A percentile compares a stretch with the other conserved stretches of the same genome.
These are phyloP conservation scores for Saccharomycopsis sp. DNA, from an alignment of 805 yeast species.

Conservation along the genomic window DNA sequence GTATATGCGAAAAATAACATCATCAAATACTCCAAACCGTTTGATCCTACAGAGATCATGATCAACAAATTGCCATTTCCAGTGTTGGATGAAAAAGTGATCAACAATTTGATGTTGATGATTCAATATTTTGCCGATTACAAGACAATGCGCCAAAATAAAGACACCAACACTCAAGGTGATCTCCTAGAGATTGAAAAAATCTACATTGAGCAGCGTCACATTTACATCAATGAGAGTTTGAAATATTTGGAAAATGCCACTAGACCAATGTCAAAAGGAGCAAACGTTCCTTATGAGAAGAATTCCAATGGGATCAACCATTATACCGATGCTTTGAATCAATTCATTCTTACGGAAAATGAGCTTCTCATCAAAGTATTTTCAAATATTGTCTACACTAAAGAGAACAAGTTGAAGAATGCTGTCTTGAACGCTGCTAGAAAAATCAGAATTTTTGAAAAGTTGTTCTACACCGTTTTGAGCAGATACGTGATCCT, in stretches of 20 bases:
- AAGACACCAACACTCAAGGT: conserved; percentile 23
- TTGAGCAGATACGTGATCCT: conserved; percentile 33
- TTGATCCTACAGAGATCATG: conserved; percentile 37
- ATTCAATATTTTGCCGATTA: conserved; percentile 21
- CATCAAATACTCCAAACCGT: conserved; percentile 32
- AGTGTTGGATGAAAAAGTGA: conserved; percentile 15
- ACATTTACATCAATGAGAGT: conserved; percentile 33
- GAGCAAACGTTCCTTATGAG: conserved; percentile 43
- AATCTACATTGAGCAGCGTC: conserved; percentile 35
- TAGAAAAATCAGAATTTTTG: conserved; percentile 26
- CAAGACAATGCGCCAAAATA: conserved; percentile 7
- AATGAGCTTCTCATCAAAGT: conserved; percentile 37
- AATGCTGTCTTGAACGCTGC: conserved; percentile 26
- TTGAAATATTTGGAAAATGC: conserved; percentile 39
- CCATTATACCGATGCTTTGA: conserved; percentile 43
- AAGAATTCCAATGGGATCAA: conserved; percentile 53
- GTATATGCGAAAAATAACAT: conserved; percentile 40
- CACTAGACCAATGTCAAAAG: conserved; percentile 32
- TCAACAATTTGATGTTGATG: conserved; percentile 24
- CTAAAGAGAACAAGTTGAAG: conserved; percentile 13
- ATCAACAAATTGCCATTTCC: conserved; percentile 24
- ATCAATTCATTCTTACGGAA: conserved; percentile 43
- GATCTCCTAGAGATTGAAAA: conserved; percentile 28
- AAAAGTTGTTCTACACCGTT: conserved; percentile 28
- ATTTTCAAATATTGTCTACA: conserved; percentile 24